phyloP scores from a whole-genome alignment of 2,329 filamentous ascomycete species.

The Herpotrichia juniperi region DNA sequence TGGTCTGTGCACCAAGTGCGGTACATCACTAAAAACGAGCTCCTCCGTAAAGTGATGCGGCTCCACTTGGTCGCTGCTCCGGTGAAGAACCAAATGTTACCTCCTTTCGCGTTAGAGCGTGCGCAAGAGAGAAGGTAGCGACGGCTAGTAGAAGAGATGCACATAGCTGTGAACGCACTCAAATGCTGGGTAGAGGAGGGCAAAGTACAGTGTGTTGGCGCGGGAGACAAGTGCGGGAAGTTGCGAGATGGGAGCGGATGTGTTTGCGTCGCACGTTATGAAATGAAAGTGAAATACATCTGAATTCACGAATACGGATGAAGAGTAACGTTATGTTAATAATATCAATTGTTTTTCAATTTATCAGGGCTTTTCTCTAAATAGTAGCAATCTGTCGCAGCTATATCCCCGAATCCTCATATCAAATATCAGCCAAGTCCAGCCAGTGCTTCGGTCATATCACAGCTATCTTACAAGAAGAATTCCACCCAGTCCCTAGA shows the following conservation, averaged over 20 bases:
- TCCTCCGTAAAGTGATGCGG: neutral
- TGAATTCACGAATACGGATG: neutral
- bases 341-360: slow-evolving; percentile 40
- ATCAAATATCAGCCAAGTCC: slow-evolving; percentile 11
- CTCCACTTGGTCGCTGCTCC: slow-evolving; percentile 5
- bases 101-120: slow-evolving; percentile 7
- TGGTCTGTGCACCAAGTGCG: too few relatives aligned
- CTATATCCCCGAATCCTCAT: neutral
- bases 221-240: neutral
- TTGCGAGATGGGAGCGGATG: neutral
- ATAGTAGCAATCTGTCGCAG: slow-evolving; percentile 18
- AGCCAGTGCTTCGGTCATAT: neutral
- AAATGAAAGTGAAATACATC: neutral
- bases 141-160: neutral
- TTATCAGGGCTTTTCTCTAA: slow-evolving; percentile 32
- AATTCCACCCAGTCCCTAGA: slow-evolving; percentile 21
- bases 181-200: neutral
- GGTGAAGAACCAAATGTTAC: slow-evolving; percentile 10
- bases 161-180: neutral
- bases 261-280: too few relatives aligned
- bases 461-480: slow-evolving; percentile 31
- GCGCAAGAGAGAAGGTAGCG: neutral
- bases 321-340: neutral
- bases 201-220: neutral
- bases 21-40: too few relatives aligned